Evolutionary conservation across 495 filamentous ascomycete genomes (phyloP).

Genomic region (Apiosordaria backusii): DNA sequence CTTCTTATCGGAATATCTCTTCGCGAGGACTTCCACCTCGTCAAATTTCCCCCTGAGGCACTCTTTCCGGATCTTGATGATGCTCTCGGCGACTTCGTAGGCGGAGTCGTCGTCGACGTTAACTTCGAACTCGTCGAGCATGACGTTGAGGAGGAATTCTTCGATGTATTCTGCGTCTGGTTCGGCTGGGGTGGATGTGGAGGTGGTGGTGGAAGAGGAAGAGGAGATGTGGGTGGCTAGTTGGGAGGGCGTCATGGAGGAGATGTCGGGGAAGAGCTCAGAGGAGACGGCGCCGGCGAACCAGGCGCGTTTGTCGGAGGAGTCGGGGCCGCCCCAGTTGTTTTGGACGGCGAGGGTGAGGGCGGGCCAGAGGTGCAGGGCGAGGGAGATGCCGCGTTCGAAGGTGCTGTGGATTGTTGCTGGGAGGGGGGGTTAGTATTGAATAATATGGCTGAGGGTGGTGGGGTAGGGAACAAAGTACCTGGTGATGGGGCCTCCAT

Average conservation of each 20-base stretch:
- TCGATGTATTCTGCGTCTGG: slow-evolving; percentile 83
- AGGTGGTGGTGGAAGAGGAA: neutral
- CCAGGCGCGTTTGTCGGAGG: slow-evolving; percentile 89
- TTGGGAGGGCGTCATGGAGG: slow-evolving; percentile 35
- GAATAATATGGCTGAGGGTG: neutral
- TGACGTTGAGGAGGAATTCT: slow-evolving; percentile 75
- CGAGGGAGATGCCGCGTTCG: slow-evolving; percentile 76
- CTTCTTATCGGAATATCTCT: slow-evolving; percentile 58
- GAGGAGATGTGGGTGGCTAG: slow-evolving; percentile 7
- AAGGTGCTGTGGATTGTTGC: slow-evolving; percentile 69
- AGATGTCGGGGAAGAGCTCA: slow-evolving; percentile 68
- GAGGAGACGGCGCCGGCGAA: slow-evolving; percentile 82
- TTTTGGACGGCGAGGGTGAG: slow-evolving; percentile 83
- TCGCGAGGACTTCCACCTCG: slow-evolving; percentile 64
- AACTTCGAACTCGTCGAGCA: slow-evolving; percentile 94
- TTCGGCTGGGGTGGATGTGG: slow-evolving; percentile 38
- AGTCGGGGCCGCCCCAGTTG: slow-evolving; percentile 84
- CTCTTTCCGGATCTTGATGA: slow-evolving; percentile 63
- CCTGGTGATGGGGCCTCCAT: slow-evolving; percentile 20
- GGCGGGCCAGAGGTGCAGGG: slow-evolving; percentile 78
- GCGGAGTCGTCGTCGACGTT: slow-evolving; percentile 86
- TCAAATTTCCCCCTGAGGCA: slow-evolving; percentile 61
- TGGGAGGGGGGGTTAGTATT: slow-evolving; percentile 34
- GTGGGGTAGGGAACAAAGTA: slow-evolving; percentile 1
- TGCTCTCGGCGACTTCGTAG: slow-evolving; percentile 65